Conservation (phyloP, 1,284 basidiomycete genomes). For the Cerioporus squamosus region DNA sequence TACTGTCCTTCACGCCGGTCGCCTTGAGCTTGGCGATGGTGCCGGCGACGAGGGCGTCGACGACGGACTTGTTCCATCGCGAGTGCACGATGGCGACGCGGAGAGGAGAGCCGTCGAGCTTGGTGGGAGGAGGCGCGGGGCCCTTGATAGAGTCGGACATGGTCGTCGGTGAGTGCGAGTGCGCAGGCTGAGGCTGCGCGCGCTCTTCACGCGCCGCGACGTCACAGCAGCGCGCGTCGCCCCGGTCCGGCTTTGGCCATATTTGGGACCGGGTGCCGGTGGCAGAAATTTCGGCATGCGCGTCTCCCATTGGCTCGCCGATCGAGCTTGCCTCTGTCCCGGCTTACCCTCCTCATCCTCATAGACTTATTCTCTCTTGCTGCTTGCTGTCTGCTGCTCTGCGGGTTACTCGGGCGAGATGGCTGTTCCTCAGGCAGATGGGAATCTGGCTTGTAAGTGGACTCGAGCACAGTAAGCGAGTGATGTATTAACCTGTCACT, state of each 20-base stretch:
- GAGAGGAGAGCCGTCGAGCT: conserved; percentile 79
- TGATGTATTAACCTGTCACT: neutral
- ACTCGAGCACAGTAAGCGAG: neutral
- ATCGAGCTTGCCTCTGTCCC: neutral
- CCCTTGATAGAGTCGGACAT: conserved; percentile 76
- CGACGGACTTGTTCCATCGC: conserved; percentile 89
- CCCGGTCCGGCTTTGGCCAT: conserved; percentile 7
- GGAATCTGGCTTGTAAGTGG: conserved; percentile 31
- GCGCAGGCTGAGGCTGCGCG: conserved; percentile 6
- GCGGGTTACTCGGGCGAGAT: conserved; percentile 1
- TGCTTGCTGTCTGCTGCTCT: neutral
- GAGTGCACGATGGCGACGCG: conserved; percentile 92
- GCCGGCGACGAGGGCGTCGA: conserved; percentile 84
- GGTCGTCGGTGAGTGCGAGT: conserved; percentile 16
- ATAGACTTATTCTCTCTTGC: neutral
- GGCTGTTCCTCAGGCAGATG: conserved; percentile 19
- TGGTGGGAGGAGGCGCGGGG: conserved; percentile 59
- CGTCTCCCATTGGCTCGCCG: conserved; percentile 16
- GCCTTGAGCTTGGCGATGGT: conserved; percentile 79
- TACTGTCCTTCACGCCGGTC: conserved; percentile 86
- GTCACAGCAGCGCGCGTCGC: neutral
- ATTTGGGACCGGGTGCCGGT: conserved; percentile 12
- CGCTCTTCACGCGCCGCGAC: neutral
- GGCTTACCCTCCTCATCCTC: too few species aligned
- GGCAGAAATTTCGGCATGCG: conserved; percentile 23